Conservation (phyloP, 2,329 filamentous ascomycete species). For the Neopestalotiopsis sp. region DNA sequence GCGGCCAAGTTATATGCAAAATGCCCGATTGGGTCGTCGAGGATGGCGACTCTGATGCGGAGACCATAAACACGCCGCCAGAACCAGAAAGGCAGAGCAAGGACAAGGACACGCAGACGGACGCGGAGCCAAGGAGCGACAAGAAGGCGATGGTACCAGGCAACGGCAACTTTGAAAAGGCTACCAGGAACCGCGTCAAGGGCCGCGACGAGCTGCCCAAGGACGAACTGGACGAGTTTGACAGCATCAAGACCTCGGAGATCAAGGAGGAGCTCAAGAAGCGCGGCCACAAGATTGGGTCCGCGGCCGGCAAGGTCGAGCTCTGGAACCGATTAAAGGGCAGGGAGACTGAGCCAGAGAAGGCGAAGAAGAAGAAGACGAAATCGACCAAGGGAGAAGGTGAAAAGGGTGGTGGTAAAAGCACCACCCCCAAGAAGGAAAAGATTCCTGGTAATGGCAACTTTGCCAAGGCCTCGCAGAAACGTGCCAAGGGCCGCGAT, state of each 20-base stretch:
- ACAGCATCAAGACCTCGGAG: not conserved
- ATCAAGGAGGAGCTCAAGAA: constrained; percentile 7
- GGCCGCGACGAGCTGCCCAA: not conserved
- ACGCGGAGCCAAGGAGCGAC: not conserved
- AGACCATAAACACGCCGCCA: too few species aligned
- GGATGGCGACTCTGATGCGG: too few species aligned
- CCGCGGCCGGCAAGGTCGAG: not conserved
- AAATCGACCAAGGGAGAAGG: not conserved
- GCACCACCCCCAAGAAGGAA: not conserved
- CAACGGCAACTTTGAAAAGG: constrained; percentile 7
- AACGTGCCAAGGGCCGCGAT: not conserved
- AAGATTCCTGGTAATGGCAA: not conserved
- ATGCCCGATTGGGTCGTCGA: too few species aligned
- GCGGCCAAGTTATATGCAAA: too few species aligned
- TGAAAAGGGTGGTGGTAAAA: not conserved
- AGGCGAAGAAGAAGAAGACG: not conserved
- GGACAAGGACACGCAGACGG: too few species aligned
- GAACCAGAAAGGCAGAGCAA: too few species aligned
- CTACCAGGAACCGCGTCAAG: not conserved
- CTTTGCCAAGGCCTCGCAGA: not conserved
- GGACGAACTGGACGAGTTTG: not conserved
- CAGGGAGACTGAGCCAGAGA: not conserved
- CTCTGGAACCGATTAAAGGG: not conserved
- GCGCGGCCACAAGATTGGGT: not conserved
- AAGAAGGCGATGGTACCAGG: not conserved